A percentile compares a stretch with the other conserved stretches of the same genome.
phyloP scores from a whole-genome alignment of 1,284 basidiomycete species.

The Leccinum subrobustum region DNA sequence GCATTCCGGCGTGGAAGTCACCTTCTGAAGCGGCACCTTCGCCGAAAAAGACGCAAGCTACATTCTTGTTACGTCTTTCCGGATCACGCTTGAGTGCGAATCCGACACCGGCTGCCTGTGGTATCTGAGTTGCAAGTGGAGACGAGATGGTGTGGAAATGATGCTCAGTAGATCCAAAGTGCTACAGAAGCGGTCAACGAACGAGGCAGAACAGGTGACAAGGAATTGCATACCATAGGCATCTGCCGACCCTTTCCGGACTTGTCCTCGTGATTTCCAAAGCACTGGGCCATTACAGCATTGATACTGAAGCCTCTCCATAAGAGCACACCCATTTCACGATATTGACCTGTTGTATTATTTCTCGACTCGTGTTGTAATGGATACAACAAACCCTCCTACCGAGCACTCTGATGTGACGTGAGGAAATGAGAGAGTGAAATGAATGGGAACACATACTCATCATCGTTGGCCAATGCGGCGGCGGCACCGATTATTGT shows the following conservation, averaged over 20 bases:
- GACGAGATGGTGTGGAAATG: slow-evolving; percentile 96
- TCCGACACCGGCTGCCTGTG: slow-evolving; percentile 91
- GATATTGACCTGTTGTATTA: slow-evolving; percentile 67
- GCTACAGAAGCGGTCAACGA: slow-evolving; percentile 43
- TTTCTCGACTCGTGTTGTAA: not conserved
- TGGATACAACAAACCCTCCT: slow-evolving; percentile 12
- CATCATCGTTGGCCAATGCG: slow-evolving; percentile 80
- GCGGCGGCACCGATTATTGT: slow-evolving; percentile 90
- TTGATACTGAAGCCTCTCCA: slow-evolving; percentile 82
- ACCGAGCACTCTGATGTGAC: slow-evolving; percentile 58
- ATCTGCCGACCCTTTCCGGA: slow-evolving; percentile 87
- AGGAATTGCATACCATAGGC: slow-evolving; percentile 63
- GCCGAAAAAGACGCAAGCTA: slow-evolving; percentile 92
- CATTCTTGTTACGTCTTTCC: slow-evolving; percentile 65
- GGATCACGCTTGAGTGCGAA: slow-evolving; percentile 86
- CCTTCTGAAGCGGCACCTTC: slow-evolving; percentile 78
- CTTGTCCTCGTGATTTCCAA: slow-evolving; percentile 81
- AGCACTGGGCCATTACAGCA: slow-evolving; percentile 83
- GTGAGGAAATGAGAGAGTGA: slow-evolving; percentile 11
- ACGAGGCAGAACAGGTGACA: slow-evolving; percentile 1
- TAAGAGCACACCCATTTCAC: slow-evolving; percentile 87
- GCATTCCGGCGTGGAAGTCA: slow-evolving; percentile 77
- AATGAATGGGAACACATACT: slow-evolving; percentile 52
- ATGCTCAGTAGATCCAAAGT: slow-evolving; percentile 81
- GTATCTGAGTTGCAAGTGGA: slow-evolving; percentile 93